Conservation (phyloP, 176 grass and related monocot species). For the Themeda triandra region DNA sequence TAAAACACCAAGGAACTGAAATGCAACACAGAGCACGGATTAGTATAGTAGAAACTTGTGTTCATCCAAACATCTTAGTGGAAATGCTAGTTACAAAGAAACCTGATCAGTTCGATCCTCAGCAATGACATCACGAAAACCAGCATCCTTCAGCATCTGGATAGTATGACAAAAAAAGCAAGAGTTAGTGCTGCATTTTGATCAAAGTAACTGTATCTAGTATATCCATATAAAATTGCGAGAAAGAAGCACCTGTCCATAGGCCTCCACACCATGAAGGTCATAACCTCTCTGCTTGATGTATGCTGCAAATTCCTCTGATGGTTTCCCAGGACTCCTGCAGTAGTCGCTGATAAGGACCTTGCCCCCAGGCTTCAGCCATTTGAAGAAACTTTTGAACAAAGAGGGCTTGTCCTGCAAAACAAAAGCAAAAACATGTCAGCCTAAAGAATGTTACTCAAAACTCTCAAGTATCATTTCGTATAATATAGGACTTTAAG, state of each 20-base stretch:
- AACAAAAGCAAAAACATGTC: background rate
- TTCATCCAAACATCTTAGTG: background rate
- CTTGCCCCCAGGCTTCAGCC: constrained; percentile 96
- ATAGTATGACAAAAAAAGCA: constrained; percentile 13
- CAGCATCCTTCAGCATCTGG: constrained; percentile 78
- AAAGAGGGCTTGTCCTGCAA: constrained; percentile 83
- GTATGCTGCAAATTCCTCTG: constrained; percentile 76
- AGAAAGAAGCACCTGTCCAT: constrained; percentile 68
- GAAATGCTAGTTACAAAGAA: background rate
- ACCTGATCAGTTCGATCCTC: constrained; percentile 95
- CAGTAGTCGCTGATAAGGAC: constrained; percentile 95
- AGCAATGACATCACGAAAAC: constrained; percentile 73
- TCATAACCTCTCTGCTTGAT: constrained; percentile 96
- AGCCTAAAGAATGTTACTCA: background rate
- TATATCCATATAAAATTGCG: background rate
- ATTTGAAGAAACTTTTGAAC: constrained; percentile 78
- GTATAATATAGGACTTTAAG: background rate
- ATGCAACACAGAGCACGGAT: background rate
- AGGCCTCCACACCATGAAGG: constrained; percentile 78
- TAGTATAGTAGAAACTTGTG: background rate
- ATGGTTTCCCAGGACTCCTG: constrained; percentile 60
- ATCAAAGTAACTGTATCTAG: background rate
- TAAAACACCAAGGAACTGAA: constrained; percentile 73
- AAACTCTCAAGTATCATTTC: background rate
- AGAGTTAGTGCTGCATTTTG: background rate